Base-by-base conservation (phyloP, 1,139 yeast genomes). In the Candida labiduridarum region DNA sequence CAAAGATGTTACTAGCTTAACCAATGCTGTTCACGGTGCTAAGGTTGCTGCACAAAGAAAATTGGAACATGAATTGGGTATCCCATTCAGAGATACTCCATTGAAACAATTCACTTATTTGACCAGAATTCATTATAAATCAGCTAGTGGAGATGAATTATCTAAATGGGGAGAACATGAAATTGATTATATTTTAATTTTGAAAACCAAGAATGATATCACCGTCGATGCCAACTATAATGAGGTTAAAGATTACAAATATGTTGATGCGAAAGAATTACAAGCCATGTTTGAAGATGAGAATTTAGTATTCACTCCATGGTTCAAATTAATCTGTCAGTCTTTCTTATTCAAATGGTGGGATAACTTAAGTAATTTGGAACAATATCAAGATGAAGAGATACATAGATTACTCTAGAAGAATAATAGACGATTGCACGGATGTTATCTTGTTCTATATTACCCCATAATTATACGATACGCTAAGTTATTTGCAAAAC, bases 111-210 rank as follows among this genome's bases (percentile, higher is more conserved):
- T 94, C 73, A 81, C 87, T 53, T 94, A 85, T 68, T 76, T 94
- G 64, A 94, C 97, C 31, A 83, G 99, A 72, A 94, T 94, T 59
- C 99, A 94, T 71, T 94, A 94, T 72, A 87, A 85, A 74, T 90
- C 97, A 8, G 94, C 97, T 35, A 81, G 87, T 58, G 78, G 78
- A 1, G 74, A 65, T 41, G 81, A 81, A 52, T 78, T 79, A 57
- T 91, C 89, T 27, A 80, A 83, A 52, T 94, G 99, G 99, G 99
- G 98, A 46, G 99, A 94, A 67, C 99, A 94, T 65, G 99, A 94
- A 70, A 88, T 94, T 58, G 99, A 94, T 69, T 94, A 94, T 69
- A 95, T 94, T 59, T 78, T 95, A 63, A 85, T 94, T 55, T 84
- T 88, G 61, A 82, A 79, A 63, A 73, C 91, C 30, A 76, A 80